Base-by-base conservation (phyloP, 495 filamentous ascomycete genomes). In the Penicillium egyptiacum region DNA sequence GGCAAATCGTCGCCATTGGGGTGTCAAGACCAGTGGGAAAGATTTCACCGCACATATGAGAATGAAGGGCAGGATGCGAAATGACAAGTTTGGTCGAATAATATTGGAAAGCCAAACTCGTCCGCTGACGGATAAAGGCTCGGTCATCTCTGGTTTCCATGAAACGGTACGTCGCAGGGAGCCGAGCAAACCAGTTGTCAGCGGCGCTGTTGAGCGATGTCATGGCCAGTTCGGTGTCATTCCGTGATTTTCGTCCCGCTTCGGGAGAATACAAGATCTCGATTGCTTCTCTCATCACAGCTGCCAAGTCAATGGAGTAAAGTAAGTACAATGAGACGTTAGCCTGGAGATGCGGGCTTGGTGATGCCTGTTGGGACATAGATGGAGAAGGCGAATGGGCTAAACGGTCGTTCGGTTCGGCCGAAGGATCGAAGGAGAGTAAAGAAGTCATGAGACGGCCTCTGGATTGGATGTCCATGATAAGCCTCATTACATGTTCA, bases 11-110 rank as follows among this genome's bases (percentile, higher is more conserved):
- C 19, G 79, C 80, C 51, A 74, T 76, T 33, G 70, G 67, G 39
- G 70, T 66, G 55, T 80, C 80, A 56, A 84, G 5, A 17, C 19
- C 23, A 11, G 42, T 37, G 6, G 16, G 5, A 11, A 3, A n/a
- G 35, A 28, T 16, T 8, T 52, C 80, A 77, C 5, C 69, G 65
- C 9, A 60, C 50, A 28, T 1, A 0, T n/a, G 78, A 75, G 11
- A 17, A 54, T 79, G 82, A 12, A 87, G 70, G 60, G 79, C 84
- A 30, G 84, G 85, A 9, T 85, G 81, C 31, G 77, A 76, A 28
- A 83, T 76, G 19, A 87, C 66, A 17, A 85, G 81, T 23, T 75
- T 75, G 28, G 77, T 75, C 53, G 79, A 81, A 62, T 81, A 78
- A 57, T 80, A 86, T 41, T 74, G 71, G 55, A 87, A 77, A 5